These are phyloP conservation scores for Ensete glaucum DNA, from an alignment of 176 grass and related monocot genomes.

Conservation along the genomic window DNA sequence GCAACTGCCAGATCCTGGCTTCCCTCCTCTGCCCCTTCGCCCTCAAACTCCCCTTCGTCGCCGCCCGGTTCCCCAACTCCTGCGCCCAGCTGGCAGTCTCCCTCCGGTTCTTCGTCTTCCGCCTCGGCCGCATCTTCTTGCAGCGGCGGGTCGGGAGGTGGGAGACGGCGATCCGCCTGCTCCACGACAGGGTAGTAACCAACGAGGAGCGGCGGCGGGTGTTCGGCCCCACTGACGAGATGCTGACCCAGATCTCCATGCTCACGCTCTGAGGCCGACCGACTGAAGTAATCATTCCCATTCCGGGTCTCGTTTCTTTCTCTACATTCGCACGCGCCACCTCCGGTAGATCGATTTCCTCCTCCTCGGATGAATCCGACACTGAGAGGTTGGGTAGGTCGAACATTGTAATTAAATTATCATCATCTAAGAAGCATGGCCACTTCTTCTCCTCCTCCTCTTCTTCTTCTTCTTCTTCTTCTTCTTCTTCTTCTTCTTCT, in stretches of 20 bases:
- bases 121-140: constrained; percentile 3
- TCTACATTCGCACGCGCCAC: no score
- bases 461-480: no score
- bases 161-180: constrained; percentile 8
- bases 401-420: no score
- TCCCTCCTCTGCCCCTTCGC: constrained; percentile 20
- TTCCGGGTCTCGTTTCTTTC: not conserved
- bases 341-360: no score
- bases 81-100: constrained; percentile 3
- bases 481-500: no score
- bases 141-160: not conserved
- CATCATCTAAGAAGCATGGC: no score
- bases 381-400: no score
- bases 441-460: no score
- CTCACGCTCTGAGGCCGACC: not conserved
- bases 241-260: constrained; percentile 15
- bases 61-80: constrained; percentile 10
- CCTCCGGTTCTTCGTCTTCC: constrained; percentile 17
- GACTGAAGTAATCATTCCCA: no score
- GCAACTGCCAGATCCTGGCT: constrained; percentile 17
- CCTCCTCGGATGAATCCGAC: no score
- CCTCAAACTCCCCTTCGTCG: constrained; percentile 17
- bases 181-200: constrained; percentile 1
- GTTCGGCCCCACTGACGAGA: constrained; percentile 3
- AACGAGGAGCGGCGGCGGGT: not conserved